These are phyloP conservation scores for Candida tropicalis DNA, from an alignment of 1,139 yeast genomes.

Conservation along the genomic window DNA sequence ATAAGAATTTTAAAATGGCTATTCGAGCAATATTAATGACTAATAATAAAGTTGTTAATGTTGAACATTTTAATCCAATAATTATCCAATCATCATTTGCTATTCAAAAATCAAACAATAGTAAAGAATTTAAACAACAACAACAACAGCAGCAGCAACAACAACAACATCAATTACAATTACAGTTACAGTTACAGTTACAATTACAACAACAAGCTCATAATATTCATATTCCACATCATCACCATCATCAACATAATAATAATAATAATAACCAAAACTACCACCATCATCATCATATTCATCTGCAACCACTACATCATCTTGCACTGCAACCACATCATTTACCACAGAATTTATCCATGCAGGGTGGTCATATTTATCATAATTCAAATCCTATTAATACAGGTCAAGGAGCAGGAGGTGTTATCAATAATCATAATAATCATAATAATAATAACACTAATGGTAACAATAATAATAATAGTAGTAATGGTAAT, in stretches of 20 bases:
- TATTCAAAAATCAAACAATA: slow-evolving; percentile 30
- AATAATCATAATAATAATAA: too few species aligned
- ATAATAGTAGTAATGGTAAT: too few species aligned
- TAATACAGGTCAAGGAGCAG: neutral
- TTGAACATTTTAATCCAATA: slow-evolving; percentile 24
- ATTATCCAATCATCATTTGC: slow-evolving; percentile 46
- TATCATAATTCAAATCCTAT: neutral
- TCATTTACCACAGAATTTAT: neutral
- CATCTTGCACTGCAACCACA: slow-evolving; percentile 3
- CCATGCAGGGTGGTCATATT: neutral
- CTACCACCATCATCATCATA: neutral
- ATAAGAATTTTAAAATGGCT: slow-evolving; percentile 40
- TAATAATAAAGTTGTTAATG: slow-evolving; percentile 28
- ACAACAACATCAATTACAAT: neutral
- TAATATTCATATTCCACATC: neutral
- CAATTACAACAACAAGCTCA: neutral
- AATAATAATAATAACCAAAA: too few species aligned
- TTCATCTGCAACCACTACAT: neutral
- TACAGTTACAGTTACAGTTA: neutral
- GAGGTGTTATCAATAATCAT: neutral
- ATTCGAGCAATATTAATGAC: slow-evolving; percentile 42
- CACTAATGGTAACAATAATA: too few species aligned
- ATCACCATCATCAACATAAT: neutral
- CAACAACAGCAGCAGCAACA: neutral
- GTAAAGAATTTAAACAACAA: slow-evolving; percentile 6